Evolutionary conservation across 2,329 filamentous ascomycete species (phyloP).

Genomic region (Colletotrichum gloeosporioides): DNA sequence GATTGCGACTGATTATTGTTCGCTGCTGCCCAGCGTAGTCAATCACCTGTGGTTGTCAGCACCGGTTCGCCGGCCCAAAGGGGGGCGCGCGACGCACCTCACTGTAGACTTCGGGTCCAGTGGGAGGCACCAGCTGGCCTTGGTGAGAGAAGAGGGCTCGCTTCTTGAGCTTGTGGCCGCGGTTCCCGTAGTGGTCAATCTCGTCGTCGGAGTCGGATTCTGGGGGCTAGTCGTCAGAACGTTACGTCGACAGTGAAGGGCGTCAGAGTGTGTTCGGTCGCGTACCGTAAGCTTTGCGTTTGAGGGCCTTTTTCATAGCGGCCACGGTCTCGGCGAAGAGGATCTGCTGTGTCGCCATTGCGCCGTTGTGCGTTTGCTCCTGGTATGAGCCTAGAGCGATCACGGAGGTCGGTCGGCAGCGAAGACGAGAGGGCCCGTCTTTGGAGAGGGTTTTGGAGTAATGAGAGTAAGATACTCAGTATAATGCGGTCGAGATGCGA

Average conservation of each 20-base stretch:
- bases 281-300: conserved; percentile 67
- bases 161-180: conserved; percentile 81
- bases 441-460: background rate
- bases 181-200: conserved; percentile 73
- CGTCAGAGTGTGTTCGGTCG: background rate
- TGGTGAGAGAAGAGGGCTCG: conserved; percentile 73
- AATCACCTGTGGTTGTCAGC: conserved; percentile 57
- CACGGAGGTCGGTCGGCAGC: background rate
- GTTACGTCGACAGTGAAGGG: background rate
- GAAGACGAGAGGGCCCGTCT: background rate
- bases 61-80: background rate
- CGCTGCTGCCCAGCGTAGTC: conserved; percentile 77
- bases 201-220: conserved; percentile 81
- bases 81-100: conserved; percentile 57
- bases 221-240: conserved; percentile 37
- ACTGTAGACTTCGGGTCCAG: conserved; percentile 72
- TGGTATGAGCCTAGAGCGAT: conserved; percentile 10
- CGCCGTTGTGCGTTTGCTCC: background rate
- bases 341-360: conserved; percentile 60
- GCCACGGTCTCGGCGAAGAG: conserved; percentile 71
- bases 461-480: background rate
- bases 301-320: conserved; percentile 72
- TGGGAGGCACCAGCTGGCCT: conserved; percentile 71
- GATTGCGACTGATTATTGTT: conserved; percentile 77
- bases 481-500: background rate